A percentile compares a stretch with the other conserved stretches of the same genome.
Conservation (phyloP, 106 monocot genomes). For the Dioscorea zingiberensis region DNA sequence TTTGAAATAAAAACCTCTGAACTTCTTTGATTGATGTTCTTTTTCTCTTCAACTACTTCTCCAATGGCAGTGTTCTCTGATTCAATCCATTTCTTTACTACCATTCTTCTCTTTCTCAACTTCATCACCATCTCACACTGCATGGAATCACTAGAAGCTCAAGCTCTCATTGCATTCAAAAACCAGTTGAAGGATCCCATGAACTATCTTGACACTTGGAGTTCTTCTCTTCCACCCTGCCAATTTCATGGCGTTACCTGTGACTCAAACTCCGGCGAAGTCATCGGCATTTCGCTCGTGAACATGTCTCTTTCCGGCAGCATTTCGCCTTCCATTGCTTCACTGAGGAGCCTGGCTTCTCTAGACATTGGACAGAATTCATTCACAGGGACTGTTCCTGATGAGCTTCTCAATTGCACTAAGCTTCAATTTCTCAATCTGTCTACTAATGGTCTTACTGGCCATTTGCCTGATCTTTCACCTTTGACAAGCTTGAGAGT, state of each 20-base stretch:
- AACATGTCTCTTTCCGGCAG: slow-evolving; percentile 55
- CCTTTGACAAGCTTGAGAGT: slow-evolving; percentile 29
- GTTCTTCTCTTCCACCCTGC: slow-evolving; percentile 38
- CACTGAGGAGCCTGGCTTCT: slow-evolving; percentile 22
- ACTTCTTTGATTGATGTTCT: not conserved
- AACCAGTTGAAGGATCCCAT: slow-evolving; percentile 43
- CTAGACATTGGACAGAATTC: slow-evolving; percentile 39
- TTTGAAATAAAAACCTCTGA: not conserved
- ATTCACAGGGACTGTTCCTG: slow-evolving; percentile 43
- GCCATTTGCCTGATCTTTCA: slow-evolving; percentile 61
- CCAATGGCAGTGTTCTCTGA: not conserved
- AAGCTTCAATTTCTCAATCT: slow-evolving; percentile 58
- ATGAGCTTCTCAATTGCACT: slow-evolving; percentile 40
- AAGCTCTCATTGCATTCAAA: slow-evolving; percentile 57
- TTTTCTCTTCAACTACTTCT: not conserved
- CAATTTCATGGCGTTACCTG: slow-evolving; percentile 56
- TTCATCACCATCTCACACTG: slow-evolving; percentile 9
- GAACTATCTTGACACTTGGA: slow-evolving; percentile 47
- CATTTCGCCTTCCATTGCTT: slow-evolving; percentile 46
- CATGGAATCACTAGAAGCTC: slow-evolving; percentile 25
- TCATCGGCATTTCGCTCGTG: slow-evolving; percentile 49
- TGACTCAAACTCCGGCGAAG: slow-evolving; percentile 27
- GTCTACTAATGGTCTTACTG: slow-evolving; percentile 46
- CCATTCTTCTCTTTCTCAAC: slow-evolving; percentile 7
- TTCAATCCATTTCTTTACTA: slow-evolving; percentile 4